phyloP scores from a whole-genome alignment of 768 basidiomycete genomes.

The Naganishia friedmannii region DNA sequence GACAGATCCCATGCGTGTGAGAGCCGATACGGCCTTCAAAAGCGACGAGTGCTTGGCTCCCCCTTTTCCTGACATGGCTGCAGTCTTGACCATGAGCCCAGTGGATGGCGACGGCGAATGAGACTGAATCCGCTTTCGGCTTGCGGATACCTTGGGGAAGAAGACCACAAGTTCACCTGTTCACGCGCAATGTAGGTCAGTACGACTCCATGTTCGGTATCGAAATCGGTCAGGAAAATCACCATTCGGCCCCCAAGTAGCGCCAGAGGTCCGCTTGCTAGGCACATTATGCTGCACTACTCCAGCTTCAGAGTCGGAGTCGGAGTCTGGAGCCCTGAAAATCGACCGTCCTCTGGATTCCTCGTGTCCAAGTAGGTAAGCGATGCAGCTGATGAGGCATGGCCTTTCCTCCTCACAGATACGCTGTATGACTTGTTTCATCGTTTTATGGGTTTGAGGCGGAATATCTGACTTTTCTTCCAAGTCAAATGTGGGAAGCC shows the following conservation, averaged over 20 bases:
- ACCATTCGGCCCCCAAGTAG: constrained; percentile 86
- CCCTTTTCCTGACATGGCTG: constrained; percentile 20
- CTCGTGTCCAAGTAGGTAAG: constrained; percentile 67
- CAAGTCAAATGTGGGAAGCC: constrained; percentile 70
- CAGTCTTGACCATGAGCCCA: constrained; percentile 12
- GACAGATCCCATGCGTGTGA: constrained; percentile 38
- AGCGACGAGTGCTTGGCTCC: constrained; percentile 33
- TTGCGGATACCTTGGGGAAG: constrained; percentile 56
- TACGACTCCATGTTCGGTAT: constrained; percentile 22
- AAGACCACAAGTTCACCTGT: constrained; percentile 82
- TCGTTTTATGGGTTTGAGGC: constrained; percentile 69
- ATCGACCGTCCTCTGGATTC: constrained; percentile 52
- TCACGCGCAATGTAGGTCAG: not conserved
- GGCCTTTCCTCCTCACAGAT: constrained; percentile 73
- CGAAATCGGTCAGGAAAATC: constrained; percentile 30
- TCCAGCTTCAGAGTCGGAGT: constrained; percentile 48
- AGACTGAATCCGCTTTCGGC: constrained; percentile 28
- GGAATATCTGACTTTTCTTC: constrained; percentile 80
- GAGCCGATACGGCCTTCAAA: constrained; percentile 44
- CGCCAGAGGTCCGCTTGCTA: constrained; percentile 74
- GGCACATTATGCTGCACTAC: constrained; percentile 32
- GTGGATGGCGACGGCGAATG: constrained; percentile 42
- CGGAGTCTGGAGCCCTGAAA: constrained; percentile 39
- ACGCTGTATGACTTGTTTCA: constrained; percentile 70
- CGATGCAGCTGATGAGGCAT: constrained; percentile 76